Evolutionary conservation across 2,329 filamentous ascomycete species (phyloP).

Genomic region (Hypocreales sp.): DNA sequence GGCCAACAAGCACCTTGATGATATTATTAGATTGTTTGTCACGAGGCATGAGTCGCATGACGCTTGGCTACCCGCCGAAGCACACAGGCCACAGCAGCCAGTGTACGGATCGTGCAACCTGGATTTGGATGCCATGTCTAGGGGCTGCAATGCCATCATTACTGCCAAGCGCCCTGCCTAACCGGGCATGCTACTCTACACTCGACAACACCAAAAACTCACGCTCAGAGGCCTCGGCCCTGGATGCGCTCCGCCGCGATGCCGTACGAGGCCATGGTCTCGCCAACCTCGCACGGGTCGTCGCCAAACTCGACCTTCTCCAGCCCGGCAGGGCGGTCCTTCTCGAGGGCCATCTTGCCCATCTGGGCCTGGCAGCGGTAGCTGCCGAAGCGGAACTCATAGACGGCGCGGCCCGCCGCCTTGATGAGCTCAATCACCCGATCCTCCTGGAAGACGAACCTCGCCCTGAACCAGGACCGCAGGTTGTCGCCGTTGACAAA

Average conservation of each 20-base stretch:
- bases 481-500: conserved; percentile 28
- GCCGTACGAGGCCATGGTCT: conserved; percentile 13
- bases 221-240: conserved; percentile 10
- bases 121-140: no score
- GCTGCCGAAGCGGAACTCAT: conserved; percentile 39
- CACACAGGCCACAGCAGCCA: no score
- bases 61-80: no score
- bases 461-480: conserved; percentile 21
- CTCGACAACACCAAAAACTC: no score
- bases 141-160: no score
- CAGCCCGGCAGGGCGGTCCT: conserved; percentile 16
- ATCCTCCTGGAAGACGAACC: conserved; percentile 33
- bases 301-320: conserved; percentile 22
- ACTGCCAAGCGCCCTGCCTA: no score
- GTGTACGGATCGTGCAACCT: no score
- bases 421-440: conserved; percentile 17
- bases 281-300: conserved; percentile 21
- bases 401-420: conserved; percentile 12
- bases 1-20: no score
- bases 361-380: conserved; percentile 38
- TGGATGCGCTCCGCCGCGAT: conserved; percentile 17
- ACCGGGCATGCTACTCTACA: no score
- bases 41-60: no score
- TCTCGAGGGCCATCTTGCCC: conserved; percentile 23
- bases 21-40: no score